A percentile compares a stretch with the other conserved stretches of the same genome.
Conservation (phyloP, 2,329 filamentous ascomycete genomes). For the Penicillium italicum region DNA sequence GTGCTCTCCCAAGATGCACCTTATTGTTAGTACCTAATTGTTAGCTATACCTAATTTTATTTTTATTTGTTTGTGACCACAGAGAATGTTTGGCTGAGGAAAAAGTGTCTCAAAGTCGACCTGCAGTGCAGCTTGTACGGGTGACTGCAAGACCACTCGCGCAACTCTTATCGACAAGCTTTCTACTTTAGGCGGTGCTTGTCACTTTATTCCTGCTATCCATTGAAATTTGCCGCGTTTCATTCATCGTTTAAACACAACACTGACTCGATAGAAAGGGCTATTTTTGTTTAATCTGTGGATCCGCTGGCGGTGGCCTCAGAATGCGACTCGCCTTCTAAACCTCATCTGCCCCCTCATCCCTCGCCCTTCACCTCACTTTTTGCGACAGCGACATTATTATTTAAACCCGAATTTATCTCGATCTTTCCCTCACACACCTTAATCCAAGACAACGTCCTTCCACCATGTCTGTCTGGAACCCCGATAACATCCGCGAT, state of each 20-base stretch:
- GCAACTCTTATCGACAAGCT: constrained; percentile 22
- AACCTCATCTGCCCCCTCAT: background rate
- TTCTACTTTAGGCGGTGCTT: background rate
- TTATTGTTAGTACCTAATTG: background rate
- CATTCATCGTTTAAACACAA: background rate
- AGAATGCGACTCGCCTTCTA: constrained; percentile 15
- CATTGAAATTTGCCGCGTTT: background rate
- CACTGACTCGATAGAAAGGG: background rate
- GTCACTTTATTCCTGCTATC: background rate
- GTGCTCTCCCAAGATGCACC: background rate
- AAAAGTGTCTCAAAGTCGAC: background rate
- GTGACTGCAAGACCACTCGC: constrained; percentile 7
- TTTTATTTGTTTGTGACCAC: background rate
- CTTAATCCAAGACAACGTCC: background rate
- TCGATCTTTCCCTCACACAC: constrained; percentile 3
- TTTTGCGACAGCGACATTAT: background rate
- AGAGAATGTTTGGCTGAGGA: background rate
- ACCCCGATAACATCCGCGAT: constrained; percentile 90
- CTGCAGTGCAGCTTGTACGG: constrained; percentile 9
- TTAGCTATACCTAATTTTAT: background rate
- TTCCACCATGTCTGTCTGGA: constrained; percentile 69
- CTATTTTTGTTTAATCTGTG: background rate
- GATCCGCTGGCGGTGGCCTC: constrained; percentile 9
- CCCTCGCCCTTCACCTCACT: background rate
- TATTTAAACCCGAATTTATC: background rate